Conservation (phyloP, 768 basidiomycete species). For the Rhizopogon rudus region DNA sequence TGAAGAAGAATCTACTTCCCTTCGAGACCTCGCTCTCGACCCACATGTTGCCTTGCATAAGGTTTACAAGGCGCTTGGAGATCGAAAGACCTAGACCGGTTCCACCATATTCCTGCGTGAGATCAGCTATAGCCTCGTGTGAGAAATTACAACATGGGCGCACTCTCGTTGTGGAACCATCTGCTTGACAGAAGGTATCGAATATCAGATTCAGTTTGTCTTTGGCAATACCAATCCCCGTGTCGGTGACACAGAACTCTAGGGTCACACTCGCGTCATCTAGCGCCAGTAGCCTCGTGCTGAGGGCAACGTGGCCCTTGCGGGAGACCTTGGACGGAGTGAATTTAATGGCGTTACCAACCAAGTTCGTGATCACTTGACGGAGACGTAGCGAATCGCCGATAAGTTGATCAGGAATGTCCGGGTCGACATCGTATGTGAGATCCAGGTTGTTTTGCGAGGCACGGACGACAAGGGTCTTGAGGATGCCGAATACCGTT, state of each 20-base stretch:
- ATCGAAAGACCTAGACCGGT: slow-evolving; percentile 96
- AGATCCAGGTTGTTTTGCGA: slow-evolving; percentile 95
- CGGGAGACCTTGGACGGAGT: slow-evolving; percentile 74
- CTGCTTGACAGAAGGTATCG: slow-evolving; percentile 98
- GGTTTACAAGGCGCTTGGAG: slow-evolving; percentile 91
- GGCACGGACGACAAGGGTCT: slow-evolving; percentile 96
- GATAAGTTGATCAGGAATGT: slow-evolving; percentile 94
- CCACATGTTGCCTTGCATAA: slow-evolving; percentile 99
- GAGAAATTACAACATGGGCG: slow-evolving; percentile 22
- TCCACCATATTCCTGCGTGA: slow-evolving; percentile 84
- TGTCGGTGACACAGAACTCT: slow-evolving; percentile 97
- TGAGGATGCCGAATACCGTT: slow-evolving; percentile 95
- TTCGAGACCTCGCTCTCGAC: slow-evolving; percentile 92
- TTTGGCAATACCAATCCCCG: slow-evolving; percentile 97
- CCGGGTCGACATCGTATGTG: slow-evolving; percentile 92
- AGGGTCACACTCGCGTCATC: slow-evolving; percentile 85
- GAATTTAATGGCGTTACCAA: slow-evolving; percentile 97
- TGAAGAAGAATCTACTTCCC: slow-evolving; percentile 96
- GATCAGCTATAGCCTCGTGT: neutral
- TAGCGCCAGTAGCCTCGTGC: slow-evolving; percentile 70
- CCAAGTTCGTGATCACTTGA: slow-evolving; percentile 93
- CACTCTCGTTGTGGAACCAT: slow-evolving; percentile 94
- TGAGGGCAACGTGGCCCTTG: slow-evolving; percentile 89
- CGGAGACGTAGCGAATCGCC: slow-evolving; percentile 93
- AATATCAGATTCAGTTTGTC: slow-evolving; percentile 98